A percentile compares a stretch with the other conserved stretches of the same genome.
Conservation (phyloP, 192 early-diverging fungal genomes). For the Thamnidium elegans region DNA sequence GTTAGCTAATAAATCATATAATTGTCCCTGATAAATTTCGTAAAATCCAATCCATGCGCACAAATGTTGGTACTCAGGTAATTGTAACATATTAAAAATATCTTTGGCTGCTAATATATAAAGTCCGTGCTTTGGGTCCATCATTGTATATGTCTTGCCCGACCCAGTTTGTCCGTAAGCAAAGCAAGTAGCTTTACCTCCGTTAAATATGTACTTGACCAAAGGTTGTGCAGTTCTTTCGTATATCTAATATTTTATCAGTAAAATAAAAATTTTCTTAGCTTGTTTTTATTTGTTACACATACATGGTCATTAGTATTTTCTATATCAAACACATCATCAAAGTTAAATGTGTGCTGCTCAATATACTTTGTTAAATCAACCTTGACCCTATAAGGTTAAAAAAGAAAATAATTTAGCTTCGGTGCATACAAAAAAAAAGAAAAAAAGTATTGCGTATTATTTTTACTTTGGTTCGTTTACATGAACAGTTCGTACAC, state of each 20-base stretch:
- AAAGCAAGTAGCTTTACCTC: conserved; percentile 98
- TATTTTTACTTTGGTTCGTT: conserved; percentile 87
- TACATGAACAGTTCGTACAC: conserved; percentile 72
- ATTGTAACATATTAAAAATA: conserved; percentile 75
- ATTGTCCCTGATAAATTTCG: conserved; percentile 96
- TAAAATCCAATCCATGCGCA: conserved; percentile 89
- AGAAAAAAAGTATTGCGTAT: background rate
- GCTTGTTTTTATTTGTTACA: background rate
- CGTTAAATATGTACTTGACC: conserved; percentile 91
- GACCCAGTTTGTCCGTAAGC: conserved; percentile 87
- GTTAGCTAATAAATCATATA: conserved; percentile 90
- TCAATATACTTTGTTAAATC: conserved; percentile 96
- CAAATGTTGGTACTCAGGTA: conserved; percentile 73
- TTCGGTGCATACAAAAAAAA: too few species aligned
- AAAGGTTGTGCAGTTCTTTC: conserved; percentile 88
- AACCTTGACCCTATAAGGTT: conserved; percentile 72
- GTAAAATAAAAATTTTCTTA: background rate
- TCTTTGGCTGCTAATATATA: conserved; percentile 92
- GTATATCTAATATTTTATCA: conserved; percentile 47
- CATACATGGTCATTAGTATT: conserved; percentile 79
- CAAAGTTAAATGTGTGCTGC: conserved; percentile 91
- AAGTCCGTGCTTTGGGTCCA: conserved; percentile 83
- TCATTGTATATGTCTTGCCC: conserved; percentile 97
- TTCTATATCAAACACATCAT: conserved; percentile 91
- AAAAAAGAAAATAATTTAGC: too few species aligned